A percentile compares a stretch with the other conserved stretches of the same genome.
These are phyloP conservation scores for Cinchona pubescens DNA, from an alignment of 257 asterid genomes.

Conservation along the genomic window DNA sequence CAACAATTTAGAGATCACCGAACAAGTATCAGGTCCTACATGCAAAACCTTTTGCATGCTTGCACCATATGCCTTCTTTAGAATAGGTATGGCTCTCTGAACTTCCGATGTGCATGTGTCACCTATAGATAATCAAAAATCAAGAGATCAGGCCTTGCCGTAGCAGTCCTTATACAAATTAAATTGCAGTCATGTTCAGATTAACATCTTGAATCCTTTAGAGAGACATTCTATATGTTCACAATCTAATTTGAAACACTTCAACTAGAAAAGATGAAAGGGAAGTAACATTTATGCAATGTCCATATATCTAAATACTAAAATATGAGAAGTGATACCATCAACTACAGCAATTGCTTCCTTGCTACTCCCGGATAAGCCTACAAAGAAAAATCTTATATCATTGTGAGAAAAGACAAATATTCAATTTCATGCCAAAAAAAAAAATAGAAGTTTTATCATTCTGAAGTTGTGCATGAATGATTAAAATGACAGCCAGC, in stretches of 20 bases:
- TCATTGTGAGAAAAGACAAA: not conserved
- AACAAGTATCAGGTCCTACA: conserved; percentile 84
- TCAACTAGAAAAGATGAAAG: not conserved
- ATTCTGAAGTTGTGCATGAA: no score
- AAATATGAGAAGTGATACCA: conserved; percentile 13
- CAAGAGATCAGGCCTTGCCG: not conserved
- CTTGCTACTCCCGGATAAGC: conserved; percentile 17
- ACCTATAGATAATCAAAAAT: conserved; percentile 36
- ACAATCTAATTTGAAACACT: no score
- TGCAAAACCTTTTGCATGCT: conserved; percentile 72
- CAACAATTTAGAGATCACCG: conserved; percentile 60
- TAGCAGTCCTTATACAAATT: not conserved
- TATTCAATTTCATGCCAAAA: not conserved
- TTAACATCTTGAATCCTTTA: not conserved
- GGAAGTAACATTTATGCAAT: not conserved
- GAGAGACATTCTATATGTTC: not conserved
- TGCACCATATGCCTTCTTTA: conserved; percentile 71
- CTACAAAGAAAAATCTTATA: conserved; percentile 2
- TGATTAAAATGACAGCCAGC: no score
- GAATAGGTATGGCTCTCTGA: conserved; percentile 51
- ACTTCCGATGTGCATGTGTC: conserved; percentile 65
- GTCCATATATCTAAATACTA: not conserved
- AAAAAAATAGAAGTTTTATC: no score
- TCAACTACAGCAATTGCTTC: conserved; percentile 8
- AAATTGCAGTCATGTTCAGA: not conserved